Evolutionary conservation across 805 yeast genomes (phyloP), one percentile per base, ranked within the genome.

Genomic region (Pichia thaimueangensis): DNA sequence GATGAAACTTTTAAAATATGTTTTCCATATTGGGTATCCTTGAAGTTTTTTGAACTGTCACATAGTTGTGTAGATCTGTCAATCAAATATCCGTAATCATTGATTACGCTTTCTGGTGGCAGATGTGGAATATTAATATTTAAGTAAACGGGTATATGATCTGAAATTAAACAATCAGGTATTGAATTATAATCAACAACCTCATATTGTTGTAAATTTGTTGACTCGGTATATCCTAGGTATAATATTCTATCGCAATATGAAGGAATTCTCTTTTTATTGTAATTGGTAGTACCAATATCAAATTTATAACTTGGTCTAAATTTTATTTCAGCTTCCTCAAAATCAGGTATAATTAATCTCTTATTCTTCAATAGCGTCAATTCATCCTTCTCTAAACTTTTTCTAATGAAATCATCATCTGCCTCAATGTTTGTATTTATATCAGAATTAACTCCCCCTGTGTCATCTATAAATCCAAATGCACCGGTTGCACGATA

Each of bases 211-310:
- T 29, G 37, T 17, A 29, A 19, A 16, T 36, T 36, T 5, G 39
- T 25, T 11, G 11, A 24, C 31, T 22, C 50, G 45, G 61, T 59
- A 20, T 80, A 75, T 2, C 67, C 56, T 42, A 74, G 73, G 53
- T 66, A 86, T 35, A 89, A 58, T 6, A 89, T 74, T 41, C 97
- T 64, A 58, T 89, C 97, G 61, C 96, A 88, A 95, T 95, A 89
- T 6, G 95, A 81, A 0, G 96, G 94, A 1, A 67, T 64, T 42
- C 96, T 68, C 50, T 78, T 80, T 2, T 58, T 32, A 46, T 76
- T 74, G 58, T 76, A 84, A 9, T 63, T 37, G 3, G 49, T 39
- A 0, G 79, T 68, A 25, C 75, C 73, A 2, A 70, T 45, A 39
- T 61, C 59, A 57, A 68, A 85, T 62, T 89, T 89, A 66, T 82